These are phyloP conservation scores for Podila horticola DNA, from an alignment of 192 early-diverging fungal genomes.

Conservation along the genomic window DNA sequence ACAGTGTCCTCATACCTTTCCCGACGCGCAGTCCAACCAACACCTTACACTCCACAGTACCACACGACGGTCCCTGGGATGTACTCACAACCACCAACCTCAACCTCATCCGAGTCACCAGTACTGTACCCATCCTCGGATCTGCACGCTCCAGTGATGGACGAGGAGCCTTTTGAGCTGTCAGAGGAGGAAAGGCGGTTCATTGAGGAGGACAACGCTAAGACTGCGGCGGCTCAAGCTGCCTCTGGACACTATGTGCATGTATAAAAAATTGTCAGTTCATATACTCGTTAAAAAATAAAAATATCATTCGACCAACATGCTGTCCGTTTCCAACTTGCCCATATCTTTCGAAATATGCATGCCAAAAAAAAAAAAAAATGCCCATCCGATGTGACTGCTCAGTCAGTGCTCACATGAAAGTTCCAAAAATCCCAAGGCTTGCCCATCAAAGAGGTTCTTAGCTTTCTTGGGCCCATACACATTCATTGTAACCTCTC, in stretches of 20 bases:
- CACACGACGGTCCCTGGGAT: too few species aligned
- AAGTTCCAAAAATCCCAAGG: too few species aligned
- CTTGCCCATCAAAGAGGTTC: too few species aligned
- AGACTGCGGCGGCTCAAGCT: conserved; percentile 18
- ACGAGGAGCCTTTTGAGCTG: conserved; percentile 37
- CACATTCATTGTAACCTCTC: neutral
- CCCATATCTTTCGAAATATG: too few species aligned
- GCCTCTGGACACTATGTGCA: conserved; percentile 11
- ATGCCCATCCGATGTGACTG: too few species aligned
- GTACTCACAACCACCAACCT: conserved; percentile 7
- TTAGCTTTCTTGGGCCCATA: neutral
- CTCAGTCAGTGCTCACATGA: too few species aligned
- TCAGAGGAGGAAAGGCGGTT: conserved; percentile 49
- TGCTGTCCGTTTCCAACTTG: neutral
- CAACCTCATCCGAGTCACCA: conserved; percentile 7
- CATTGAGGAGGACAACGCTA: conserved; percentile 48
- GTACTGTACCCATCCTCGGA: conserved; percentile 34
- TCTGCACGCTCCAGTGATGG: conserved; percentile 1
- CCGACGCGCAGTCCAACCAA: conserved; percentile 18
- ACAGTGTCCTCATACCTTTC: conserved; percentile 46
- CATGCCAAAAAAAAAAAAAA: too few species aligned
- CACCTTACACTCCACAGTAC: neutral
- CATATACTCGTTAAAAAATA: neutral
- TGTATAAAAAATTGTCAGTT: conserved; percentile 8
- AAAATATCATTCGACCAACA: neutral